A percentile compares a stretch with the other conserved stretches of the same genome.
phyloP scores from a whole-genome alignment of 2,329 filamentous ascomycete genomes.

The Fusarium nygamai region DNA sequence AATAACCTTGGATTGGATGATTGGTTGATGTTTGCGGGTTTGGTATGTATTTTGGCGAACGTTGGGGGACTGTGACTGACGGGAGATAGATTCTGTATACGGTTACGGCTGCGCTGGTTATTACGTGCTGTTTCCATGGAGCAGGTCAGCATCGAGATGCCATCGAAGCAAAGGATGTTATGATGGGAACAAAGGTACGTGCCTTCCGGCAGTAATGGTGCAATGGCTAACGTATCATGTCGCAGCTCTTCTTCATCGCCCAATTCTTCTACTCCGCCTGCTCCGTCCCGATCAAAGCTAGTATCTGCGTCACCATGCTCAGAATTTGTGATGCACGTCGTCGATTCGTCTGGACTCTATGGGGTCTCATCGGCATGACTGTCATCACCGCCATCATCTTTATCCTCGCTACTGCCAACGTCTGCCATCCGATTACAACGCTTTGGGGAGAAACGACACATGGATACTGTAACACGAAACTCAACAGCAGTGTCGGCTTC shows the following conservation, averaged over 20 bases:
- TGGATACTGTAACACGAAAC: constrained; percentile 25
- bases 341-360: constrained; percentile 26
- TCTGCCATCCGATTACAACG: constrained; percentile 41
- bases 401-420: constrained; percentile 32
- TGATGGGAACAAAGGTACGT: constrained; percentile 33
- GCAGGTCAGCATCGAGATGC: constrained; percentile 18
- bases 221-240: accelerated
- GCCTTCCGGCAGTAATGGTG: accelerated
- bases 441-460: constrained; percentile 33
- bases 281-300: constrained; percentile 41
- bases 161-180: not conserved
- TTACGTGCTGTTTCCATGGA: constrained; percentile 30
- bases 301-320: constrained; percentile 43
- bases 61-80: not conserved
- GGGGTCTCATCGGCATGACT: constrained; percentile 21
- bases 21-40: constrained; percentile 33
- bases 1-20: constrained; percentile 33
- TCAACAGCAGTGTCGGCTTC: constrained; percentile 37
- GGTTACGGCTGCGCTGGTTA: constrained; percentile 26
- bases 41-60: not conserved
- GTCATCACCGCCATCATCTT: constrained; percentile 27
- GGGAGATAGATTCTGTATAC: constrained; percentile 18
- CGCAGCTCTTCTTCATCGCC: constrained; percentile 34
- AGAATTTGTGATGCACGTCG: constrained; percentile 38
- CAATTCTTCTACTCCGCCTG: constrained; percentile 35